Base-by-base conservation (phyloP, 2,329 filamentous ascomycete genomes). In the Beauveria varroae region DNA sequence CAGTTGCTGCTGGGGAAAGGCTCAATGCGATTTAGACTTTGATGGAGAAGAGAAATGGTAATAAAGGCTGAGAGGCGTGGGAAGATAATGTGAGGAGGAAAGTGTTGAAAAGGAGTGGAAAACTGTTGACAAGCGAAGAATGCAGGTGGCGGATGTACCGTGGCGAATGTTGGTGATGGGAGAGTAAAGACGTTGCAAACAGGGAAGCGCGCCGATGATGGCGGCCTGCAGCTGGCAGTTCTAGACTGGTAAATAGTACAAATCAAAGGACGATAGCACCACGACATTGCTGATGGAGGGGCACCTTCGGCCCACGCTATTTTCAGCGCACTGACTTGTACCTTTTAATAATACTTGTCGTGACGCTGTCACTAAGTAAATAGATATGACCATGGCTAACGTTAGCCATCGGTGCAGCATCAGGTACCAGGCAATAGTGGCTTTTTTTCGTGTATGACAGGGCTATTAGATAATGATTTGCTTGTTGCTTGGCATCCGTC, bases 121-220 rank as follows among this genome's bases (percentile, higher is more conserved):
- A 37, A 37, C 5, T 6, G 34, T 16, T 37, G 34, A 16, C 34
- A 37, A 37, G 34, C 34, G 34, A 51, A 6, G 40, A 18, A 34
- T 57, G 18, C 14, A 24, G 5, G 46, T 41, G 46, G 47, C 56
- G 22, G 51, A 22, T 37, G 34, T 37, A 37, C 34, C 34, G 34
- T 37, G 34, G 14, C 34, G 30, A 6, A 50, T 41, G 46, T 26
- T 34, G 30, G 30, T 10, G 22, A 43, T 28, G 56, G 8, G 22
- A 24, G 46, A 43, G 37, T 9, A 37, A 34, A 24, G 34, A 16
- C 22, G 46, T 51, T 37, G 46, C 46, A 51, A 58, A 58, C 56
- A 58, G 56, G 56, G 56, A 58, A 58, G 22, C 37, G 52, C 34
- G n/a, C 49, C 30, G 44, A 57, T 57, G 37, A 51, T 40, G 24